Conservation (phyloP, 2,329 filamentous ascomycete genomes). For the Aspergillus cejpii region DNA sequence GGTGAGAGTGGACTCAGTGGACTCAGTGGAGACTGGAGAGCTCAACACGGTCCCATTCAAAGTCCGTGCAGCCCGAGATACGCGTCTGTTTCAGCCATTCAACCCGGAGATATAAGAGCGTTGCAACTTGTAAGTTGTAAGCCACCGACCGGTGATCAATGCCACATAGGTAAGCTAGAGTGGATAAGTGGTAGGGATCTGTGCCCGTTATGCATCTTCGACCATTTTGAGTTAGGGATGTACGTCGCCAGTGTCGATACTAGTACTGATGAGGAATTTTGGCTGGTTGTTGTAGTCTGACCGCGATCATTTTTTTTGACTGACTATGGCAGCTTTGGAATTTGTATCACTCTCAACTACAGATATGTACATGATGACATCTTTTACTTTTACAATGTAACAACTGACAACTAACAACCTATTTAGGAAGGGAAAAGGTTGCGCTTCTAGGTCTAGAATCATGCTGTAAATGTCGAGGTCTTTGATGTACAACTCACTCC, state of each 20-base stretch:
- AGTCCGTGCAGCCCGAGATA: conserved; percentile 35
- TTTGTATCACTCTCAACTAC: too few species aligned
- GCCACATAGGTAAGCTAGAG: background rate
- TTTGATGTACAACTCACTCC: too few species aligned
- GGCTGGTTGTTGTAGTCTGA: background rate
- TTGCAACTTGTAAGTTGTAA: too few species aligned
- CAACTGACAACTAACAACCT: too few species aligned
- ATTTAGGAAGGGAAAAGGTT: too few species aligned
- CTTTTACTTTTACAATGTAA: too few species aligned
- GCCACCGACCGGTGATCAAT: conserved; percentile 2
- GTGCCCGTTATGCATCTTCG: background rate
- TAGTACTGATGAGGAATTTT: background rate
- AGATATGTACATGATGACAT: too few species aligned
- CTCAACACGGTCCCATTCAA: conserved; percentile 6
- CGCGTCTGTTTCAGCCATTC: conserved; percentile 29
- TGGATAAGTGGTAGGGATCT: background rate
- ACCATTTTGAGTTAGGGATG: background rate
- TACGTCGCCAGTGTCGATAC: background rate
- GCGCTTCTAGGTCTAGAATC: too few species aligned
- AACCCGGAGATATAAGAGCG: background rate
- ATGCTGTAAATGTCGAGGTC: too few species aligned
- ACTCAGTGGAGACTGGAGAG: too few species aligned
- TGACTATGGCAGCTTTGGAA: too few species aligned
- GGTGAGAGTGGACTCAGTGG: conserved; percentile 14
- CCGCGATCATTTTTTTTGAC: too few species aligned